A percentile compares a stretch with the other conserved stretches of the same genome.
phyloP scores from a whole-genome alignment of 2,329 filamentous ascomycete genomes.

The Fusarium sp. region DNA sequence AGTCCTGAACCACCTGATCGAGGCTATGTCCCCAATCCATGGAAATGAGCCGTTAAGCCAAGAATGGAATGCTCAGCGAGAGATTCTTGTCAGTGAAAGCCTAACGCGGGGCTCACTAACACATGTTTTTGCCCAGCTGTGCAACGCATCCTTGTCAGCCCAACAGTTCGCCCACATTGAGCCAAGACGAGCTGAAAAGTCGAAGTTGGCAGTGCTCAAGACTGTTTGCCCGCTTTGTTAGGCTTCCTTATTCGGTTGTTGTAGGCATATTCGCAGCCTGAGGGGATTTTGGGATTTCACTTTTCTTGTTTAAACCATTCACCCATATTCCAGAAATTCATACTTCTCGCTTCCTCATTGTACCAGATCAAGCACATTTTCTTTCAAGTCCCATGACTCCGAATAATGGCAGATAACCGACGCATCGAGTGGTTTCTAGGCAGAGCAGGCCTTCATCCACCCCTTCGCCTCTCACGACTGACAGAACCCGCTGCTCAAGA shows the following conservation, averaged over 20 bases:
- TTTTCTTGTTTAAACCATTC: background rate
- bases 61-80: too few relatives aligned
- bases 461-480: constrained; percentile 2
- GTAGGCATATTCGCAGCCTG: background rate
- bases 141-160: background rate
- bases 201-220: background rate
- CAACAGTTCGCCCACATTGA: background rate
- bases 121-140: background rate
- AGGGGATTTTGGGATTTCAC: background rate
- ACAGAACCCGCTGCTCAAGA: constrained; percentile 14
- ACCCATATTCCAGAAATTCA: too few relatives aligned
- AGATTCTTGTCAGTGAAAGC: background rate
- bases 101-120: constrained; percentile 11
- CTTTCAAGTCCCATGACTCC: too few relatives aligned
- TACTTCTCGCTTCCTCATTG: too few relatives aligned
- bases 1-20: constrained; percentile 11
- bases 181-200: background rate
- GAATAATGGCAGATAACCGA: constrained; percentile 5
- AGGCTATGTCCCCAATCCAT: constrained; percentile 4
- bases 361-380: too few relatives aligned
- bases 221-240: too few relatives aligned
- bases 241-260: too few relatives aligned
- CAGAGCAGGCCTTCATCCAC: constrained; percentile 15
- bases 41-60: background rate
- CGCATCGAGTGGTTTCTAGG: constrained; percentile 25